phyloP scores from a whole-genome alignment of 2,329 filamentous ascomycete species.

The Pyricularia sp. region DNA sequence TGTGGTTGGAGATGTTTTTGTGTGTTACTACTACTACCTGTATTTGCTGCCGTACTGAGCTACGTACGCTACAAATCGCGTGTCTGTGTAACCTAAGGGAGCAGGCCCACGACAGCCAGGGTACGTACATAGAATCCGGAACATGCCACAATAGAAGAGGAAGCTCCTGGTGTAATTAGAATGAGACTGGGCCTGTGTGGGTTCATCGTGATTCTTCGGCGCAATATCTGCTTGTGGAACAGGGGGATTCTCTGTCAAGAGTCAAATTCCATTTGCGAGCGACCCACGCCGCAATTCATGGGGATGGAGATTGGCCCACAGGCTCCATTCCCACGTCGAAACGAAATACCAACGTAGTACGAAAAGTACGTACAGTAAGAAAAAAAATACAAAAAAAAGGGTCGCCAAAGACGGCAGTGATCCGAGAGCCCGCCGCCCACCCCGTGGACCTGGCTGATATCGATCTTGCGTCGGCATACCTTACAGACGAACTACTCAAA shows the following conservation, averaged over 20 bases:
- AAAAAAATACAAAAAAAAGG: neutral
- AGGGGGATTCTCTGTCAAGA: neutral
- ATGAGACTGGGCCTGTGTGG: neutral
- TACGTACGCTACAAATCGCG: neutral
- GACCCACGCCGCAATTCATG: neutral
- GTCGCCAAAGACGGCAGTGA: neutral
- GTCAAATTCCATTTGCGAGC: neutral
- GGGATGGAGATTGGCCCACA: neutral
- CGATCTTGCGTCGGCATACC: neutral
- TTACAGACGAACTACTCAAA: neutral
- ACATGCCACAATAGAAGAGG: neutral
- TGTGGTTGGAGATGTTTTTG: neutral
- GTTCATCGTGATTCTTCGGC: neutral
- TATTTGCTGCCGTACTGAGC: neutral
- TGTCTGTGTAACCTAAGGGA: neutral
- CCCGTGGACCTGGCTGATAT: neutral
- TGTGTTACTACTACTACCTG: neutral
- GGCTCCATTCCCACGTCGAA: neutral
- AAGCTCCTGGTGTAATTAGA: neutral
- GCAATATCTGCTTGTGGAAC: neutral
- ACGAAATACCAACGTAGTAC: neutral
- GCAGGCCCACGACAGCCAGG: neutral
- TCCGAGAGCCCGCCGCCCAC: neutral
- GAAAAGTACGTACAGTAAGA: too few species aligned
- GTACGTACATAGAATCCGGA: neutral